Evolutionary conservation across 768 basidiomycete species (phyloP), one percentile per base, ranked within the genome.

Genomic region (Lentinula boryana): DNA sequence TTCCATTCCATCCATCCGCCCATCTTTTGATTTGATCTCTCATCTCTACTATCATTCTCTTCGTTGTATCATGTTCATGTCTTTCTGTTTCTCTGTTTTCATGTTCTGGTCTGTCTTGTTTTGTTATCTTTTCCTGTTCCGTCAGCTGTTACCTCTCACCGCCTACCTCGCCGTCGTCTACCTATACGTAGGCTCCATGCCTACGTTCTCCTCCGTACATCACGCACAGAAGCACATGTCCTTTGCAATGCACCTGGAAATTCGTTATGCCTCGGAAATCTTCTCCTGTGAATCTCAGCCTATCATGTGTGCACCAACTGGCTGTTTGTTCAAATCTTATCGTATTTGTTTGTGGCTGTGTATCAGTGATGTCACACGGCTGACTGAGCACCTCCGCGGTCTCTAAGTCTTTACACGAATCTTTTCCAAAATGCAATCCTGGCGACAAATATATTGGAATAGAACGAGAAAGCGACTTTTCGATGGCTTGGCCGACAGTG

Each of bases 51-150:
- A 15, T 55, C n/a, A 60, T 61, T 61, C 58, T 46, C 56, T 63
- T 52, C 56, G 40, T 62, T 60, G 61, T 52, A 63, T 64, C 46
- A 55, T 48, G 58, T 55, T 64, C 46, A 55, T 48, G 58, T 52
- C 56, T 48, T 59, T 52, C 9, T 49, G 35, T 54, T n/a, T 38
- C 40, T 43, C 35, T 32, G 41, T 43, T 43, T n/a, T 43, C 46
- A 48, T 48, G 46, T 53, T 35, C 33, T 51, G 27, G 50, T 35
- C 50, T 38, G 32, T 53, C 16, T 53, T 33, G 33, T 33, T 38
- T 38, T 38, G 33, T 53, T 38, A 35, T 38, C 52, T 9, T 7
- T 16, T 53, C 18, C 18, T n/a, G 52, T 53, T 53, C 52, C 16
- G 7, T 21, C 16, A 49, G 7, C 36, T 13, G 13, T 13, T 38